Percentiles rank a stretch among this genome's conserved stretches.
Evolutionary conservation across 768 basidiomycete genomes (phyloP).

Genomic region (Kwoniella dendrophila): DNA sequence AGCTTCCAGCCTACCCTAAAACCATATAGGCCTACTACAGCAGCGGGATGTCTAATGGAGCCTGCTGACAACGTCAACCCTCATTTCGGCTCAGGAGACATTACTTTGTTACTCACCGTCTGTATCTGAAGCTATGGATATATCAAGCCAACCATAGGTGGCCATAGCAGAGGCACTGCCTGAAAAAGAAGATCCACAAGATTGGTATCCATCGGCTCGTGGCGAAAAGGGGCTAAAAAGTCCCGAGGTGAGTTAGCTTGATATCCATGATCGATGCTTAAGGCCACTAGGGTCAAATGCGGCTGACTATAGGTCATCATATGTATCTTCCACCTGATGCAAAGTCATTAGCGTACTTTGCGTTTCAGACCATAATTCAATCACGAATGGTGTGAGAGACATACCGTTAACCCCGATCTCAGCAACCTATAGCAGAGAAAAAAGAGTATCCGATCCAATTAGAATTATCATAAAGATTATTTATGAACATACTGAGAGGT

Average conservation of each 20-base stretch:
- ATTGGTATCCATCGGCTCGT: not conserved
- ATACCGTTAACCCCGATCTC: not conserved
- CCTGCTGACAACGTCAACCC: not conserved
- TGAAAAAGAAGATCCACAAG: not conserved
- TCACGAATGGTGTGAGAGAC: not conserved
- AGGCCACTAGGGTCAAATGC: too few species aligned
- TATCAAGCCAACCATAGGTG: not conserved
- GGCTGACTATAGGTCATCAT: not conserved
- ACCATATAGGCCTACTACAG: not conserved
- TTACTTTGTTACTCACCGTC: not conserved
- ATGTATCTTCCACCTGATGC: not conserved
- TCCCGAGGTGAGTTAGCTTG: too few species aligned
- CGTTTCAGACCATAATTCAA: not conserved
- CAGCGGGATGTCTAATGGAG: not conserved
- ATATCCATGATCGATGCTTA: too few species aligned
- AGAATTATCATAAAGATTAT: not conserved
- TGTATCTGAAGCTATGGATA: not conserved
- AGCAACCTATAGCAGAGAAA: not conserved
- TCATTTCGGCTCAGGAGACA: not conserved
- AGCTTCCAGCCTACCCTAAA: not conserved
- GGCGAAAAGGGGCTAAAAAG: not conserved
- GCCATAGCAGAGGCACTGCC: not conserved
- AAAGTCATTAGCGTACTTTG: too few species aligned
- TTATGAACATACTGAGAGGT: not conserved
- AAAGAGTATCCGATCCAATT: not conserved